Evolutionary conservation across 805 yeast species (phyloP).

Genomic region (Cyberlindnera sargentensis): DNA sequence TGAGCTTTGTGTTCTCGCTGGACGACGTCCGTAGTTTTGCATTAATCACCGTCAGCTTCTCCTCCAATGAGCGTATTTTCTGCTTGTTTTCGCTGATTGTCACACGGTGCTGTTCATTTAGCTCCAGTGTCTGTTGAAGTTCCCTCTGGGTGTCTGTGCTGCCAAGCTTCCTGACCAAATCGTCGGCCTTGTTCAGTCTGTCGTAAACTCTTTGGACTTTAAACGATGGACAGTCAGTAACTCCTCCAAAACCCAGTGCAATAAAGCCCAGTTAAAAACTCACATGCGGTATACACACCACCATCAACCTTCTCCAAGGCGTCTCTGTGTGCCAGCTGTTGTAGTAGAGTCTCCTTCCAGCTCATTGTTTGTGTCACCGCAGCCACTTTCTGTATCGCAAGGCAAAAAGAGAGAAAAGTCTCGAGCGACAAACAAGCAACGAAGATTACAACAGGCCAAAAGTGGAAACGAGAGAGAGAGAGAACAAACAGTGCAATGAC

Average conservation of each 20-base stretch:
- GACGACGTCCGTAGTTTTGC: constrained; percentile 19
- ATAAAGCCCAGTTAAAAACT: constrained; percentile 1
- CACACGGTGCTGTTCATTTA: constrained; percentile 1
- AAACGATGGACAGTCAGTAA: not conserved
- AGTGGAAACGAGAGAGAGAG: not conserved
- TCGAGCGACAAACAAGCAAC: not conserved
- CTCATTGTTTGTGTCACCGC: not conserved
- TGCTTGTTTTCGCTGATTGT: constrained; percentile 3
- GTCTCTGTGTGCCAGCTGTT: constrained; percentile 13
- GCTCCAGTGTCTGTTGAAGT: constrained; percentile 2
- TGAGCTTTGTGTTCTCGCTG: constrained; percentile 22
- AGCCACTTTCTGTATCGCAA: no score
- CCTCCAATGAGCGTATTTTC: constrained; percentile 1
- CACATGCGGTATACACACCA: constrained; percentile 6
- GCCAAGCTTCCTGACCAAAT: not conserved
- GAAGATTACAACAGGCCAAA: not conserved
- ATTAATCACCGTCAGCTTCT: constrained; percentile 9
- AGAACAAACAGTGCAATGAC: not conserved
- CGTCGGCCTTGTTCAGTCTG: constrained; percentile 13
- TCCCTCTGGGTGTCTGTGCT: constrained; percentile 6
- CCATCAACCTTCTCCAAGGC: constrained; percentile 4
- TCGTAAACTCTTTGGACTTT: constrained; percentile 12
- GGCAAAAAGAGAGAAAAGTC: not conserved
- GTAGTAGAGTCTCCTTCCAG: constrained; percentile 8
- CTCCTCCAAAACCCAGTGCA: not conserved